A percentile compares a stretch with the other conserved stretches of the same genome.
Conservation (phyloP, 1,139 yeast species). For the Taiozyma onychis region DNA sequence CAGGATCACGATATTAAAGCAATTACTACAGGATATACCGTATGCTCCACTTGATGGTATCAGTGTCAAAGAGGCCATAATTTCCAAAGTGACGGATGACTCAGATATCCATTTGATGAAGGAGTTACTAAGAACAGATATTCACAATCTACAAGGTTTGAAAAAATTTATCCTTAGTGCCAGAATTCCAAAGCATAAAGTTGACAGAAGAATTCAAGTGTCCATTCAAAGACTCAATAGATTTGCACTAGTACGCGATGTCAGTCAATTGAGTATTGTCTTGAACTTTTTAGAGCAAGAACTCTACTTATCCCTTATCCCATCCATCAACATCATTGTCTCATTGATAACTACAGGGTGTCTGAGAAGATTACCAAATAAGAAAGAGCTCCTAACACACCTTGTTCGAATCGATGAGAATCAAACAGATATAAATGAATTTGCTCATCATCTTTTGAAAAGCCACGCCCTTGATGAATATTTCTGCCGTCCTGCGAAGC, state of each 20-base stretch:
- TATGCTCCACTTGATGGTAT: neutral
- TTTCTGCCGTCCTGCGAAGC: neutral
- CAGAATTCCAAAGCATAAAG: neutral
- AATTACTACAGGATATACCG: neutral
- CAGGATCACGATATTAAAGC: neutral
- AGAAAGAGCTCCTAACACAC: neutral
- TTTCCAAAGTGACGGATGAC: neutral
- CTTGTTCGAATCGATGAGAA: neutral
- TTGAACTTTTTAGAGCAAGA: neutral
- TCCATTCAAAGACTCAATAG: neutral
- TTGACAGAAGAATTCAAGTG: neutral
- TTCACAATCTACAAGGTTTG: neutral
- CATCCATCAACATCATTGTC: neutral
- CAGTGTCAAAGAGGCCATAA: neutral
- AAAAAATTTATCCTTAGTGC: neutral
- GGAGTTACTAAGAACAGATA: neutral
- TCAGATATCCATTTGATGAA: neutral
- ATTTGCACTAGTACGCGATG: neutral
- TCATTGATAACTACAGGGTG: neutral
- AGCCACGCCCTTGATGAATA: neutral
- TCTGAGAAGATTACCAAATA: neutral
- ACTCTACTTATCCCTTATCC: neutral
- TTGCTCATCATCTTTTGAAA: neutral
- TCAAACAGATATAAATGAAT: neutral
- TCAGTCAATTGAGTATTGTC: neutral